A percentile compares a stretch with the other conserved stretches of the same genome.
phyloP scores from a whole-genome alignment of 345 rosid genomes.

The Moricandia moricandioides region DNA sequence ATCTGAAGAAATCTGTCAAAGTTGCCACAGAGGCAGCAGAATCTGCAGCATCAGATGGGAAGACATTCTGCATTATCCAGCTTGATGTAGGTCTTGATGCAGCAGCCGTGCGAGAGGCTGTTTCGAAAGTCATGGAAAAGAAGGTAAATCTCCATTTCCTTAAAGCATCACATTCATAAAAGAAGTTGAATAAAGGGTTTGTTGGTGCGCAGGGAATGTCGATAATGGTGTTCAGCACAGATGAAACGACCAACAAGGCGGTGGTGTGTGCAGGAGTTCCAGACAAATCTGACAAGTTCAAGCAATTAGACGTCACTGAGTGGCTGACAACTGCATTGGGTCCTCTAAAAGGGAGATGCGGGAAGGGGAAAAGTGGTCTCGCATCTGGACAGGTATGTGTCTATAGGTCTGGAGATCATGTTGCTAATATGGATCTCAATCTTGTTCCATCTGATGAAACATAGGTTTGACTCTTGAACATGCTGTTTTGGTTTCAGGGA shows the following conservation, averaged over 20 bases:
- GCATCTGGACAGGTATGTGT: constrained; percentile 82
- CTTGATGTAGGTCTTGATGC: constrained; percentile 90
- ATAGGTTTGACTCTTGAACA: background rate
- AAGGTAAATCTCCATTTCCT: constrained; percentile 43
- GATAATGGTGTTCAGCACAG: constrained; percentile 80
- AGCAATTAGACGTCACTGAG: constrained; percentile 76
- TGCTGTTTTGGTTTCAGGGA: constrained; percentile 52
- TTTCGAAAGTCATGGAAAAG: constrained; percentile 63
- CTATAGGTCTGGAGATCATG: background rate
- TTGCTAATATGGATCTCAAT: background rate
- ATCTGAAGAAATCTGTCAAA: constrained; percentile 66
- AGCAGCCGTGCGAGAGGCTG: constrained; percentile 92
- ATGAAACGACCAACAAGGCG: constrained; percentile 80
- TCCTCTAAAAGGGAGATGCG: constrained; percentile 85
- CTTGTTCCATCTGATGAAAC: background rate
- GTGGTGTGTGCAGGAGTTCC: constrained; percentile 94
- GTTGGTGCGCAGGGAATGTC: constrained; percentile 56
- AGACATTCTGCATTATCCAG: constrained; percentile 63
- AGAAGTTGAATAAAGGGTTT: background rate
- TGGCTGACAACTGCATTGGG: constrained; percentile 77
- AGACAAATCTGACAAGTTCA: constrained; percentile 50
- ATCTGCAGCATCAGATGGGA: constrained; percentile 65
- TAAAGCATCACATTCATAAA: background rate
- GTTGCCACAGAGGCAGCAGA: constrained; percentile 61
- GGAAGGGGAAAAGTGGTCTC: constrained; percentile 86